Conservation (phyloP, 208 protist species). For the Trypanosoma vivax region DNA sequence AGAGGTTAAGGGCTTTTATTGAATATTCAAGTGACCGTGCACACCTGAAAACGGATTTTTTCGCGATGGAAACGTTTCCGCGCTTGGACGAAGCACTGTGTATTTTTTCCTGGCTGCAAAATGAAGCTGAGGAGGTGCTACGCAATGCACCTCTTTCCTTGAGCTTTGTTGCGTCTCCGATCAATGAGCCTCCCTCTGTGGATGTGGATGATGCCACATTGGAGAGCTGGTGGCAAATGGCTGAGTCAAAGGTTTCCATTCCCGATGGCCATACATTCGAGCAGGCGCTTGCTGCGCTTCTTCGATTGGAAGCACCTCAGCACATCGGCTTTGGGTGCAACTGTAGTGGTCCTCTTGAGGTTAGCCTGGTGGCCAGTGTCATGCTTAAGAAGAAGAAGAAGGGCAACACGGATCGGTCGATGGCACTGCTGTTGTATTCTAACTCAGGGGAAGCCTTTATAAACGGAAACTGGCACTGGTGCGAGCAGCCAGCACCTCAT, state of each 20-base stretch:
- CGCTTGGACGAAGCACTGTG: slow-evolving; percentile 8
- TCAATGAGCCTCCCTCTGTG: background rate
- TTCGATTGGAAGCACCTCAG: background rate
- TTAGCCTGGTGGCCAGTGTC: slow-evolving; percentile 2
- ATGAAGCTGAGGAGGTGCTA: slow-evolving; percentile 1
- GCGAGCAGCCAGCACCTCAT: background rate
- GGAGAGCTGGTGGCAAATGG: slow-evolving; percentile 10
- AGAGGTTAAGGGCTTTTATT: slow-evolving; percentile 11
- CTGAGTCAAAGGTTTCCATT: background rate
- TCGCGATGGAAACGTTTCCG: slow-evolving; percentile 17
- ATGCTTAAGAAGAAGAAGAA: slow-evolving; percentile 13
- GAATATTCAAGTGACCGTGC: background rate
- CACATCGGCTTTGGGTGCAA: slow-evolving; percentile 12
- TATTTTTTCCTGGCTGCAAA: slow-evolving; percentile 7
- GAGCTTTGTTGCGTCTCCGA: slow-evolving; percentile 10
- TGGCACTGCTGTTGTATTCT: slow-evolving; percentile 9
- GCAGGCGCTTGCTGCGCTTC: background rate
- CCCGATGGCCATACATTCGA: slow-evolving; percentile 14
- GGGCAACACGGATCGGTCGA: background rate
- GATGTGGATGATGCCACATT: slow-evolving; percentile 2
- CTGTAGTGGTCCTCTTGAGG: slow-evolving; percentile 14
- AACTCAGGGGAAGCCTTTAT: slow-evolving; percentile 14
- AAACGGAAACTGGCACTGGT: slow-evolving; percentile 4
- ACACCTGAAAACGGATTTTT: slow-evolving; percentile 11
- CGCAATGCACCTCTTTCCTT: slow-evolving; percentile 11